These are phyloP conservation scores for Drechmeria coniospora DNA, from an alignment of 2,329 filamentous ascomycete genomes.

Conservation along the genomic window DNA sequence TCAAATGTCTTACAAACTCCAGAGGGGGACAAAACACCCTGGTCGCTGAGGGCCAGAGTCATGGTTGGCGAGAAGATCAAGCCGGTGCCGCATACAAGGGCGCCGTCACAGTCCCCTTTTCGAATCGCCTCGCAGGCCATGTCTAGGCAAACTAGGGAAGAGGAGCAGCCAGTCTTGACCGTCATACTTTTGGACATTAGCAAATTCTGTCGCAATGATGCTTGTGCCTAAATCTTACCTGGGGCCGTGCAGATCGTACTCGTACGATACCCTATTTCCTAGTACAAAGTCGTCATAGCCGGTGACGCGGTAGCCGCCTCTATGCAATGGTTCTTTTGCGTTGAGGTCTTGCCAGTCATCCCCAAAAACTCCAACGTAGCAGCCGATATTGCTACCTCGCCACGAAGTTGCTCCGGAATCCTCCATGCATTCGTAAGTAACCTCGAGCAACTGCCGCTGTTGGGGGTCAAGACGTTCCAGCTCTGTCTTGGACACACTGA, in stretches of 20 bases:
- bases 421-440: constrained; percentile 13
- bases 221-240: constrained; percentile 11
- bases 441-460: constrained; percentile 12
- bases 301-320: constrained; percentile 8
- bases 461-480: constrained; percentile 15
- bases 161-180: constrained; percentile 24
- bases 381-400: constrained; percentile 12
- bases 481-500: constrained; percentile 13
- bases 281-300: constrained; percentile 12
- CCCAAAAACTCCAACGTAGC: constrained; percentile 15
- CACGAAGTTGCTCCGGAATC: constrained; percentile 10
- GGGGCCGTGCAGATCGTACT: constrained; percentile 17
- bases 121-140: constrained; percentile 16
- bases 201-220: not conserved
- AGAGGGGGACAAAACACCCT: constrained; percentile 19
- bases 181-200: constrained; percentile 7
- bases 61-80: constrained; percentile 14
- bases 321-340: constrained; percentile 7
- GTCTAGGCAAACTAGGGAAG: constrained; percentile 19
- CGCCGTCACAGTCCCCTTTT: constrained; percentile 11
- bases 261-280: constrained; percentile 18
- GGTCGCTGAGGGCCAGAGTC: constrained; percentile 13
- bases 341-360: constrained; percentile 12
- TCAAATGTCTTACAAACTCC: constrained; percentile 23
- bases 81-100: constrained; percentile 16